phyloP scores from a whole-genome alignment of 331 rosid species.

The Quercus tomentella region DNA sequence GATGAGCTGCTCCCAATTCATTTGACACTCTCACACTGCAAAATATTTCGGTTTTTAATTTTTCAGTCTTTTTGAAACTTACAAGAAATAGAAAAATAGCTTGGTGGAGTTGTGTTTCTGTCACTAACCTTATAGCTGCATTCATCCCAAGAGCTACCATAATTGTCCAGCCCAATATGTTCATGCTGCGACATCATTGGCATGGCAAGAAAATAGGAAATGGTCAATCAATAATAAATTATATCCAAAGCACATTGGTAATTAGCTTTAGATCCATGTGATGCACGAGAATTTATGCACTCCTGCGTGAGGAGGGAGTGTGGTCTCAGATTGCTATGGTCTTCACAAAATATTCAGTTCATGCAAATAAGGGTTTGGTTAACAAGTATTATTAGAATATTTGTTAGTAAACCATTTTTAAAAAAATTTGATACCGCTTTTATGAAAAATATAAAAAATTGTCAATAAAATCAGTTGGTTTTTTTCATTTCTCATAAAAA shows the following conservation, averaged over 20 bases:
- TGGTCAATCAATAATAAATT: background rate
- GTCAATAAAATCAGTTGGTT: too few species aligned
- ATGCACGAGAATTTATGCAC: too few species aligned
- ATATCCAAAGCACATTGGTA: background rate
- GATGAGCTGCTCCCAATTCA: conserved; percentile 75
- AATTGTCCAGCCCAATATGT: conserved; percentile 70
- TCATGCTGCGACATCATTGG: conserved; percentile 50
- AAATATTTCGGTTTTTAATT: background rate
- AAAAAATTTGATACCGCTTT: rapidly evolving
- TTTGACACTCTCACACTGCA: conserved; percentile 74
- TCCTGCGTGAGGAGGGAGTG: too few species aligned
- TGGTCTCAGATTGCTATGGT: too few species aligned
- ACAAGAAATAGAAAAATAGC: background rate
- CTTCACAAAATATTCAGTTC: too few species aligned
- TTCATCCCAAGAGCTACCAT: conserved; percentile 73
- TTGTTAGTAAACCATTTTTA: too few species aligned
- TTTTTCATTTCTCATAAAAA: too few species aligned
- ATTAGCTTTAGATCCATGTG: too few species aligned
- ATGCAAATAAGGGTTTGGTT: too few species aligned
- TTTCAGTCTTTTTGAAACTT: background rate
- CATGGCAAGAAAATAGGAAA: background rate
- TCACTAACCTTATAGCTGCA: conserved; percentile 62
- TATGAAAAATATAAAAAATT: too few species aligned
- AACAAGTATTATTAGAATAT: too few species aligned
- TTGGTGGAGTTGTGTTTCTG: background rate